A percentile compares a stretch with the other conserved stretches of the same genome.
These are phyloP conservation scores for Taxillus chinensis DNA, from an alignment of 164 flowering plant species.

Conservation along the genomic window DNA sequence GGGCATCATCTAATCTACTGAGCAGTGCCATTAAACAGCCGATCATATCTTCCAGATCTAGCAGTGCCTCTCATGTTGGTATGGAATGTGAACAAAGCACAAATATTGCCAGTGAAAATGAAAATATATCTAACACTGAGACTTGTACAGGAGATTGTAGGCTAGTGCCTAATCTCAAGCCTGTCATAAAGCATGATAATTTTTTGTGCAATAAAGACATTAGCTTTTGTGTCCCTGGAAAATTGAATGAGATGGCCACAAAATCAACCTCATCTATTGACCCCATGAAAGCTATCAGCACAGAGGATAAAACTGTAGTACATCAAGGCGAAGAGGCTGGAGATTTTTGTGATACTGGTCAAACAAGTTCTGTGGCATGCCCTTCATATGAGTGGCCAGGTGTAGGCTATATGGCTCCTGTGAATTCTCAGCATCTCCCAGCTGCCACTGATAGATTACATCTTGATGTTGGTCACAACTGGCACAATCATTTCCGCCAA, in stretches of 20 bases:
- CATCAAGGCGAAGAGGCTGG: slow-evolving; percentile 21
- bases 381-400: slow-evolving; percentile 79
- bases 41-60: not conserved
- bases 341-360: slow-evolving; percentile 17
- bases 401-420: slow-evolving; percentile 28
- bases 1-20: slow-evolving; percentile 5
- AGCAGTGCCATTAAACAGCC: slow-evolving; percentile 1
- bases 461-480: slow-evolving; percentile 77
- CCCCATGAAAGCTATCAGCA: slow-evolving; percentile 12
- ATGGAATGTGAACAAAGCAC: not conserved
- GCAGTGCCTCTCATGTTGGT: not conserved
- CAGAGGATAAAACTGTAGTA: slow-evolving; percentile 20
- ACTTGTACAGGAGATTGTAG: slow-evolving; percentile 8
- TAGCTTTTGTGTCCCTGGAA: slow-evolving; percentile 12
- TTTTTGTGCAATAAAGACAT: slow-evolving; percentile 9
- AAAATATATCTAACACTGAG: slow-evolving; percentile 6
- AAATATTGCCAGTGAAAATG: slow-evolving; percentile 7
- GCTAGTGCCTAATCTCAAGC: slow-evolving; percentile 4
- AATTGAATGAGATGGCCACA: slow-evolving; percentile 10
- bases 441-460: slow-evolving; percentile 89
- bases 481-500: slow-evolving; percentile 58
- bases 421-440: slow-evolving; percentile 52
- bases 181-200: slow-evolving; percentile 11
- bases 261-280: slow-evolving; percentile 12
- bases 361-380: slow-evolving; percentile 28